Evolutionary conservation across 768 basidiomycete genomes (phyloP).

Genomic region (Cystofilobasidium macerans): DNA sequence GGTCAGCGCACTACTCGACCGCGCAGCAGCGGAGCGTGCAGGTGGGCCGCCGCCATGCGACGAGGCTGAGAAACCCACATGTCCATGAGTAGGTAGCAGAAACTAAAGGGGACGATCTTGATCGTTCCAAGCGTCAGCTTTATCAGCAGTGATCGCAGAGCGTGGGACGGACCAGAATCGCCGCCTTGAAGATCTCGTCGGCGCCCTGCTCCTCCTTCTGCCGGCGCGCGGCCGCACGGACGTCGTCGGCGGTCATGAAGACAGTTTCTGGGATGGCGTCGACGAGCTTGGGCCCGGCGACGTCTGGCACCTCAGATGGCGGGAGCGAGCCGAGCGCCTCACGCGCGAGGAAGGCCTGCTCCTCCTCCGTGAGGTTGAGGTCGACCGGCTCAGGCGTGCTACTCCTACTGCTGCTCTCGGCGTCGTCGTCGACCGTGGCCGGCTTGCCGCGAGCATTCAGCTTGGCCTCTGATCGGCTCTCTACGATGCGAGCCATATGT

Average conservation of each 20-base stretch:
- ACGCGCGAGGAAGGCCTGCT: neutral
- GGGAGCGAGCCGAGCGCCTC: neutral
- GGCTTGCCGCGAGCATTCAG: too few relatives aligned
- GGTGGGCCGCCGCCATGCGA: too few relatives aligned
- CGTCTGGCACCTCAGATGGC: neutral
- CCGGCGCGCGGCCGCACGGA: neutral
- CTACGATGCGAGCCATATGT: too few relatives aligned
- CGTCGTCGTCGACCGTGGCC: too few relatives aligned
- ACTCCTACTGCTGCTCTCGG: too few relatives aligned
- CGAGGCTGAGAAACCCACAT: slow-evolving; percentile 5
- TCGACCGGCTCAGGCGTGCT: neutral
- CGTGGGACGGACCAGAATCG: neutral
- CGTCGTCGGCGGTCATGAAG: neutral
- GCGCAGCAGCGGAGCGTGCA: too few relatives aligned
- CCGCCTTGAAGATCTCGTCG: neutral
- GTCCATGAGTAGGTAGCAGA: slow-evolving; percentile 25
- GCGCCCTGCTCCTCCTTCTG: neutral
- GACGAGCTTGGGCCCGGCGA: neutral
- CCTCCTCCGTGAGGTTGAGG: neutral
- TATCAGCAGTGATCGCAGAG: neutral
- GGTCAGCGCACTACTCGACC: too few relatives aligned
- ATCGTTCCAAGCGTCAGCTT: neutral
- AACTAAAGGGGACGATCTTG: slow-evolving; percentile 25
- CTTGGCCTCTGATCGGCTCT: too few relatives aligned
- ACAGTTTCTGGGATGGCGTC: neutral